Base-by-base conservation (phyloP, 2,329 filamentous ascomycete species). In the Fusarium concolor region DNA sequence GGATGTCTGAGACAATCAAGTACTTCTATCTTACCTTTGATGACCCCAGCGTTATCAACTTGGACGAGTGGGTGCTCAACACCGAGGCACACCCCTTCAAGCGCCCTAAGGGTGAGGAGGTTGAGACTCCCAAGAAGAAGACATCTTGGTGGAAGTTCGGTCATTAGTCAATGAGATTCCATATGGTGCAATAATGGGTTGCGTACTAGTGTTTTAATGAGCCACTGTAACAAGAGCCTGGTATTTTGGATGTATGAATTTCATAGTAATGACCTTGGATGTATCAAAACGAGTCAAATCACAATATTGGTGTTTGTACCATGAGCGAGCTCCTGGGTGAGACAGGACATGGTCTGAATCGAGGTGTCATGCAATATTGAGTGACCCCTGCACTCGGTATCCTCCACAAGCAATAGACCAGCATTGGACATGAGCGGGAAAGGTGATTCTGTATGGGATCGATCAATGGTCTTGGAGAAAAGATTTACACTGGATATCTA, bases 21-120 rank as follows among this genome's bases (percentile, higher is more conserved):
- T 93, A 93, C 72, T 93, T 93, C 63, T 94, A 90, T 71, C 79
- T 93, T 57, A 85, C 92, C 18, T 94, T 92, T 69, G 87, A 86
- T 45, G 86, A 91, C 54, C 85, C 88, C 5, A 81, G 84, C 14
- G 74, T 88, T 22, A 81, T 92, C 29, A 90, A 85, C 77, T 78
- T 94, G 72, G 91, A 94, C 76, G 86, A 92, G 10, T 93, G 86
- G 81, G 89, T 93, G 53, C 79, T 90, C 45, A 87, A 87, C 75
- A 87, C 85, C 6, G 85, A 87, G 73, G 85, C 85, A 22, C 85
- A 87, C 71, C 84, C 85, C 1, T 68, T 86, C 18, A 79, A 69
- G 65, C 74, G 79, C 14, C 78, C 78, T 38, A 73, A 56, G 66
- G 61, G 63, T 15, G 63, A 68, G 41, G 54, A 54, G 20, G 29